Percentiles rank a stretch among this genome's conserved stretches.
These are phyloP conservation scores for Symbiodinium pilosum DNA, from an alignment of 73 alveolate genomes.

Conservation along the genomic window DNA sequence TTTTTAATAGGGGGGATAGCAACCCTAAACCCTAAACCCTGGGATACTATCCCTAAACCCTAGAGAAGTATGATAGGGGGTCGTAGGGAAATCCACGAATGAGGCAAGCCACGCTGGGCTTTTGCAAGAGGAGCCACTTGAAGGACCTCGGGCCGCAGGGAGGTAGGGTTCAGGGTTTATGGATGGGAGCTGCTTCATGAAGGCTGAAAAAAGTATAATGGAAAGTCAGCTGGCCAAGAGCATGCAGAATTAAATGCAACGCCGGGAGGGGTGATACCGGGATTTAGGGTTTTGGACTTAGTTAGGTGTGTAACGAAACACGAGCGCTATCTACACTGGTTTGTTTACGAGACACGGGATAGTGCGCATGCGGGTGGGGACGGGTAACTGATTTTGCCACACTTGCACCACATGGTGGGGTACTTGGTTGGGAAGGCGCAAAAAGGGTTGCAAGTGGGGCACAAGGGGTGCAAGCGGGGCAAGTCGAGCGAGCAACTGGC, in stretches of 20 bases:
- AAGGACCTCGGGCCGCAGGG: constrained; percentile 42
- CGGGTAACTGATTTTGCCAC: too few species aligned
- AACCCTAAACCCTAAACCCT: not conserved
- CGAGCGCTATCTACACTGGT: too few species aligned
- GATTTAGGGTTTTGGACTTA: not conserved
- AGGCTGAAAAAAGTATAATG: not conserved
- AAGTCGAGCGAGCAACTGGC: too few species aligned
- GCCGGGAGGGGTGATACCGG: not conserved
- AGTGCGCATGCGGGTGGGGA: too few species aligned
- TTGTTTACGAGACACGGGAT: too few species aligned
- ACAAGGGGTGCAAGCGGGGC: too few species aligned
- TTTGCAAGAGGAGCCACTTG: constrained; percentile 84
- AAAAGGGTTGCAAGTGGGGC: too few species aligned
- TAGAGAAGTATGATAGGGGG: too few species aligned
- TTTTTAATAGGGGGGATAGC: too few species aligned
- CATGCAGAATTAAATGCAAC: not conserved
- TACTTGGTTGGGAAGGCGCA: too few species aligned
- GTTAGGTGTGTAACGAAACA: too few species aligned
- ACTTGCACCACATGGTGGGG: too few species aligned
- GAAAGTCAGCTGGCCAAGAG: not conserved
- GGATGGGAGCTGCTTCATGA: not conserved
- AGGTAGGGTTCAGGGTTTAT: not conserved
- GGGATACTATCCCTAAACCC: not conserved
- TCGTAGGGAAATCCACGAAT: not conserved
- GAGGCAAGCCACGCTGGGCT: not conserved